Evolutionary conservation across 176 grass and related monocot species (phyloP).

Genomic region (Carex scoparia): DNA sequence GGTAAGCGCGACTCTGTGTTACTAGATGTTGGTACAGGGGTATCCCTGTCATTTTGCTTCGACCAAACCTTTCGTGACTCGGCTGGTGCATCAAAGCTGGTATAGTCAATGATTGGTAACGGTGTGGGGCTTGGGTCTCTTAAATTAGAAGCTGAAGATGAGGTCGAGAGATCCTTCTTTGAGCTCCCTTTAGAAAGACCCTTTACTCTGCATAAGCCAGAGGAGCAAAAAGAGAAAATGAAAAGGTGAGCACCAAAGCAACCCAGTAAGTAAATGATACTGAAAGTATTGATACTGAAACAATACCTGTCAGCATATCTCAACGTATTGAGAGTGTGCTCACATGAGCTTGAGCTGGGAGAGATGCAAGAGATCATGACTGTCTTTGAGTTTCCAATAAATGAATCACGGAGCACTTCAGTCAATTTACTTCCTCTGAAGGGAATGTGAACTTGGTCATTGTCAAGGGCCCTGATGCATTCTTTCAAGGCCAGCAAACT

Average conservation of each 20-base stretch:
- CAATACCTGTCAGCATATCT: conserved; percentile 49
- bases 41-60: conserved; percentile 29
- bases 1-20: conserved; percentile 9
- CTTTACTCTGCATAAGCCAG: conserved; percentile 41
- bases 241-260: not conserved
- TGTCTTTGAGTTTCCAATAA: conserved; percentile 46
- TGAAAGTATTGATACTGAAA: conserved; percentile 6
- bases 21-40: not conserved
- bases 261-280: not conserved
- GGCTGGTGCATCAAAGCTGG: conserved; percentile 13
- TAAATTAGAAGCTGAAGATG: conserved; percentile 31
- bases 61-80: conserved; percentile 17
- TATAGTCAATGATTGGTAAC: conserved; percentile 15
- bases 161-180: conserved; percentile 41
- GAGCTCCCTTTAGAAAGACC: conserved; percentile 46
- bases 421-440: conserved; percentile 51
- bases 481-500: conserved; percentile 46
- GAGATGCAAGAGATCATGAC: conserved; percentile 56
- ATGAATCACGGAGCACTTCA: conserved; percentile 49
- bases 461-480: conserved; percentile 46
- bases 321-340: conserved; percentile 46
- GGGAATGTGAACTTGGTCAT: conserved; percentile 40
- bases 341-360: conserved; percentile 48
- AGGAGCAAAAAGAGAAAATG: not conserved
- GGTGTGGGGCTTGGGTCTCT: conserved; percentile 42